Evolutionary conservation across 2,329 filamentous ascomycete species (phyloP), one percentile per base, ranked within the genome.

Genomic region (Colletotrichum nymphaeae): DNA sequence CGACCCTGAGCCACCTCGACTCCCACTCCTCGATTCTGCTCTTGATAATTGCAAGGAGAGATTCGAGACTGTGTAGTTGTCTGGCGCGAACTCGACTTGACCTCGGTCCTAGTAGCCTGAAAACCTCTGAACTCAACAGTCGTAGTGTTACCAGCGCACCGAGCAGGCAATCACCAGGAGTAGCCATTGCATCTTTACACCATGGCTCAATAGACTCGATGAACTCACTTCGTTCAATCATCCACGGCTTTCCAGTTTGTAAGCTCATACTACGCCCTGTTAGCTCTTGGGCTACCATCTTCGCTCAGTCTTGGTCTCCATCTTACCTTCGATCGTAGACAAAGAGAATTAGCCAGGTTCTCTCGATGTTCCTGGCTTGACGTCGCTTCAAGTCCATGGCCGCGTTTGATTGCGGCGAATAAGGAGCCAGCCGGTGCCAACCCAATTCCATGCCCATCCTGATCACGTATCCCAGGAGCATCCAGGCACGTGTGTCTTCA

Each of bases 231-330:
- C 80, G 77, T 42, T 84, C 82, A 28, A 84, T 83, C 83, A 85
- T 85, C 77, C 80, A 84, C 0, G 84, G 83, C 62, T 82, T 84
- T 5, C 83, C 83, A 1, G 83, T 79, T 70, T 85, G 83, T 5
- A 85, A 67, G 56, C 83, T 84, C 56, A 85, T 80, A 64, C 83
- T 84, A 32, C 49, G 19, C 11, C 2, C 16, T 4, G 5, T 19
- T 12, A 64, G 11, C 19, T 5, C 12, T 4, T 8, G 30, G 4
- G 28, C 11, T n/a, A 2, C 2, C 12, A 24, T 14, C 14, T 2
- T 3, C 12, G 19, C 3, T 0, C 12, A 11, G 0, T 1, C 6
- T 28, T 5, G 11, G 2, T 1, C 42, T 22, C 14, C 4, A 6
- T 12, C 63, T 46, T 19, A 56, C 68, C 68, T 71, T 49, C 63